phyloP scores from a whole-genome alignment of 1,284 basidiomycete genomes.

The Boletus mariae region DNA sequence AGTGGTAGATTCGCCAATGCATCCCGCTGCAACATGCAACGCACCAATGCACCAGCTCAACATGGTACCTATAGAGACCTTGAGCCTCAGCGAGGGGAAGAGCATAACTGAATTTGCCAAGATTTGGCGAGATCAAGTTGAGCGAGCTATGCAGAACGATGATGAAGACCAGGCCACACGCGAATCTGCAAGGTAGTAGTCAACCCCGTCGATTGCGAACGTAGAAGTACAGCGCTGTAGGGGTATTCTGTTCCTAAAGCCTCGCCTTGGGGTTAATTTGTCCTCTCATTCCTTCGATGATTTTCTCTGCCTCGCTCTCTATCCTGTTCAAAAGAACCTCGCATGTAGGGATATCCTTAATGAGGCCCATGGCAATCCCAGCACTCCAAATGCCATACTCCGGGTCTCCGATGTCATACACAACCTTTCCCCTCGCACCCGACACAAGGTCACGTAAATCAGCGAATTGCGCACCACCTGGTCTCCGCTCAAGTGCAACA shows the following conservation, averaged over 20 bases:
- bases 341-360: slow-evolving; percentile 86
- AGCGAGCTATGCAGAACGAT: slow-evolving; percentile 36
- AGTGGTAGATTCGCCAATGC: slow-evolving; percentile 69
- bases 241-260: slow-evolving; percentile 33
- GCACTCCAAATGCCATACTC: slow-evolving; percentile 89
- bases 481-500: slow-evolving; percentile 73
- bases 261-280: slow-evolving; percentile 43
- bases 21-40: slow-evolving; percentile 63
- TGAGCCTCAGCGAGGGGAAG: slow-evolving; percentile 73
- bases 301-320: slow-evolving; percentile 75
- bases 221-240: not conserved
- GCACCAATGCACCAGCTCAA: slow-evolving; percentile 81
- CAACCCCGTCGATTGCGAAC: not conserved
- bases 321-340: slow-evolving; percentile 68
- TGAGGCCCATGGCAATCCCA: slow-evolving; percentile 78
- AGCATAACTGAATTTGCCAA: slow-evolving; percentile 69
- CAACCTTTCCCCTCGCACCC: slow-evolving; percentile 70
- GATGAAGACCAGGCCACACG: not conserved
- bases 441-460: slow-evolving; percentile 83
- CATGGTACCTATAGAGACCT: slow-evolving; percentile 88
- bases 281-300: slow-evolving; percentile 54
- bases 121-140: slow-evolving; percentile 59
- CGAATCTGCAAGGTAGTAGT: not conserved
- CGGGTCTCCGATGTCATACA: slow-evolving; percentile 83
- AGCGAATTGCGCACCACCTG: slow-evolving; percentile 85